Percentiles rank a stretch among this genome's conserved stretches.
Conservation (phyloP, 1,139 yeast species). For the Debaryomyces nepalensis region DNA sequence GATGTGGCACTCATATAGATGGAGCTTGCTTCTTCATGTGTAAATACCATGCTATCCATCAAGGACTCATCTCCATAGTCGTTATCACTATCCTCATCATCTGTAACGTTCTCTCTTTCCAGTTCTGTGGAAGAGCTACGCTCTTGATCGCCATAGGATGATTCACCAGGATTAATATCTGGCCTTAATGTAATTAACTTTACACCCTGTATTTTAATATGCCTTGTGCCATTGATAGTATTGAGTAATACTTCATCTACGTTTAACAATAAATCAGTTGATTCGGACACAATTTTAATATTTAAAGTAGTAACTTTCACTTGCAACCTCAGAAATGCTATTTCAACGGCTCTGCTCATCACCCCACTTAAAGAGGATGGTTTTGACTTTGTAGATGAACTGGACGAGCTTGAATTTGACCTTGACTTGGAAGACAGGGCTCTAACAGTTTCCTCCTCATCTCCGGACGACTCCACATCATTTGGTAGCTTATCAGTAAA, state of each 20-base stretch:
- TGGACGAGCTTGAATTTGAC: constrained; percentile 16
- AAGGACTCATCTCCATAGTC: constrained; percentile 49
- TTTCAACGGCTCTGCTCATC: constrained; percentile 66
- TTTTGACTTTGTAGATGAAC: constrained; percentile 20
- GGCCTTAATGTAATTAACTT: constrained; percentile 44
- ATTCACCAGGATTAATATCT: constrained; percentile 37
- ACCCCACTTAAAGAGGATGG: constrained; percentile 55
- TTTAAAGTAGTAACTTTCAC: constrained; percentile 49
- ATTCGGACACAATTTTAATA: constrained; percentile 56
- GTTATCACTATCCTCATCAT: constrained; percentile 31
- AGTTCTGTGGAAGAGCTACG: constrained; percentile 19
- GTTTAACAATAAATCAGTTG: constrained; percentile 48
- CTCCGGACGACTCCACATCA: constrained; percentile 17
- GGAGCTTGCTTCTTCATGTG: constrained; percentile 72
- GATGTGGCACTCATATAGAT: constrained; percentile 85
- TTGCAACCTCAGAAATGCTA: constrained; percentile 66
- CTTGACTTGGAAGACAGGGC: constrained; percentile 12
- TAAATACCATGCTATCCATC: constrained; percentile 65
- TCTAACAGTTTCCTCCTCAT: constrained; percentile 19
- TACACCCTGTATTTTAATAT: constrained; percentile 44
- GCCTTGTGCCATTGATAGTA: constrained; percentile 54
- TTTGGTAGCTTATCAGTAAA: constrained; percentile 37
- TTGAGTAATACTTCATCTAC: constrained; percentile 45
- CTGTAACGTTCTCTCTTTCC: constrained; percentile 16
- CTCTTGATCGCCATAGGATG: constrained; percentile 18